These are phyloP conservation scores for Suhomyces terraborum DNA, from an alignment of 1,139 yeast species.

Conservation along the genomic window DNA sequence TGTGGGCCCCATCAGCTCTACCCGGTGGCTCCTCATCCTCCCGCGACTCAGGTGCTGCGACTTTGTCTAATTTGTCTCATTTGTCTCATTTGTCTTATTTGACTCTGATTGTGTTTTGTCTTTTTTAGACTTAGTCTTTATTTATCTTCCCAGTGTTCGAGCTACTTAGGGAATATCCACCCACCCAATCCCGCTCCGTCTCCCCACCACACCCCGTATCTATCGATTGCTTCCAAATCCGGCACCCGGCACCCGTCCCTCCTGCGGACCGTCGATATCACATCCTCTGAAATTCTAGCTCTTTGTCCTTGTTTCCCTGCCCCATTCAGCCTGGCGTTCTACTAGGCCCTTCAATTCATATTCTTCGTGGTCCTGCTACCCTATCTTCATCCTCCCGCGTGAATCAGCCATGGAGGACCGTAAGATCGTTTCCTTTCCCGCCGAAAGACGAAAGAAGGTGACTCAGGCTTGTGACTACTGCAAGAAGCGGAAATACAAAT, in stretches of 20 bases:
- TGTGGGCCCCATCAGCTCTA: too few relatives aligned
- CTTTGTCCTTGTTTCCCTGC: neutral
- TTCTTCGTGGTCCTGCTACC: neutral
- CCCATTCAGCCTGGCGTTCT: neutral
- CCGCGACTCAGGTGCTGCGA: neutral
- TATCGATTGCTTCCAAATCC: neutral
- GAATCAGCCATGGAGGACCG: constrained; percentile 11
- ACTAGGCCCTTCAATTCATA: neutral
- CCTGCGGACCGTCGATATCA: neutral
- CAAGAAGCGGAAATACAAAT: constrained; percentile 23
- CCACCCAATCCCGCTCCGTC: too few relatives aligned
- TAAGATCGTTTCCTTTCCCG: constrained; percentile 12
- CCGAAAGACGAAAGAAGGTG: constrained; percentile 21
- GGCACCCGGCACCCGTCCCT: neutral
- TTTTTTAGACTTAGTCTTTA: neutral
- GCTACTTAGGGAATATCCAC: too few relatives aligned
- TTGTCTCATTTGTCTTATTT: too few relatives aligned
- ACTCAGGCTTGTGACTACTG: constrained; percentile 23
- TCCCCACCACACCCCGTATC: neutral
- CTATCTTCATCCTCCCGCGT: neutral
- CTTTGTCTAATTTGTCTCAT: too few relatives aligned
- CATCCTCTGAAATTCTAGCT: neutral
- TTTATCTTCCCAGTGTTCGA: too few relatives aligned
- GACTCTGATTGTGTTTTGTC: too few relatives aligned
- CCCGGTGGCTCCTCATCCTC: constrained; percentile 1